phyloP scores from a whole-genome alignment of 768 basidiomycete genomes.

The Lactarius akahatsu region DNA sequence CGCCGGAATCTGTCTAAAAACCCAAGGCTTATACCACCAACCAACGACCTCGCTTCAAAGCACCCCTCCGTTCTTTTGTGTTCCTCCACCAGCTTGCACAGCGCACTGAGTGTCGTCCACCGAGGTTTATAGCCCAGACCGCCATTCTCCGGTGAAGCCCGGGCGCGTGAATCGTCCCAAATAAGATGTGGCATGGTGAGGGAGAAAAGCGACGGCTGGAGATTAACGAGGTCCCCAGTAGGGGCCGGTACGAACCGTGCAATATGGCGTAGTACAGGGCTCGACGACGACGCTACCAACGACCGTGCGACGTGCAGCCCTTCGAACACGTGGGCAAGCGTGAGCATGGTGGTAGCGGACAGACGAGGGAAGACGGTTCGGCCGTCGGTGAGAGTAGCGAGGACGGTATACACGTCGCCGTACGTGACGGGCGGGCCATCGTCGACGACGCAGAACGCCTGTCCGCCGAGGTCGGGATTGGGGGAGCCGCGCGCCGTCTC shows the following conservation, averaged over 20 bases:
- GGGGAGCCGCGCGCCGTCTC: slow-evolving; percentile 44
- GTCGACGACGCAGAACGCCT: slow-evolving; percentile 66
- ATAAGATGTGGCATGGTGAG: slow-evolving; percentile 40
- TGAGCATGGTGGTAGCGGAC: slow-evolving; percentile 63
- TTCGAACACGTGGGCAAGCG: slow-evolving; percentile 61
- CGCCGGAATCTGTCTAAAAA: slow-evolving; percentile 31
- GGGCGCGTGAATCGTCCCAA: slow-evolving; percentile 43
- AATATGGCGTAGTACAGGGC: slow-evolving; percentile 36
- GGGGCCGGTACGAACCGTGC: slow-evolving; percentile 33
- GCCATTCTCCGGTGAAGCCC: slow-evolving; percentile 36
- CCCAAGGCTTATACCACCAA: slow-evolving; percentile 32
- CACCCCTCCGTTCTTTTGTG: slow-evolving; percentile 33
- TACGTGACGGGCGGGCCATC: slow-evolving; percentile 61
- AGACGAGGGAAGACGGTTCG: slow-evolving; percentile 54
- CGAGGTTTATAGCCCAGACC: slow-evolving; percentile 40
- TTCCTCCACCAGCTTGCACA: slow-evolving; percentile 40
- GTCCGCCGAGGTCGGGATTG: slow-evolving; percentile 69
- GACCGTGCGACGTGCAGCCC: slow-evolving; percentile 41
- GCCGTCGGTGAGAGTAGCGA: slow-evolving; percentile 57
- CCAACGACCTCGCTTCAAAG: slow-evolving; percentile 33
- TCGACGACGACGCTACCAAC: slow-evolving; percentile 29
- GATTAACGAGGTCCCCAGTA: slow-evolving; percentile 37
- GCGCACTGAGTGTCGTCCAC: slow-evolving; percentile 37
- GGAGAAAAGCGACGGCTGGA: slow-evolving; percentile 42
- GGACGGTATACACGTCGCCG: slow-evolving; percentile 57